Percentiles rank a stretch among this genome's conserved stretches.
Evolutionary conservation across 2,329 filamentous ascomycete genomes (phyloP).

Genomic region (Xylariaceae sp.): DNA sequence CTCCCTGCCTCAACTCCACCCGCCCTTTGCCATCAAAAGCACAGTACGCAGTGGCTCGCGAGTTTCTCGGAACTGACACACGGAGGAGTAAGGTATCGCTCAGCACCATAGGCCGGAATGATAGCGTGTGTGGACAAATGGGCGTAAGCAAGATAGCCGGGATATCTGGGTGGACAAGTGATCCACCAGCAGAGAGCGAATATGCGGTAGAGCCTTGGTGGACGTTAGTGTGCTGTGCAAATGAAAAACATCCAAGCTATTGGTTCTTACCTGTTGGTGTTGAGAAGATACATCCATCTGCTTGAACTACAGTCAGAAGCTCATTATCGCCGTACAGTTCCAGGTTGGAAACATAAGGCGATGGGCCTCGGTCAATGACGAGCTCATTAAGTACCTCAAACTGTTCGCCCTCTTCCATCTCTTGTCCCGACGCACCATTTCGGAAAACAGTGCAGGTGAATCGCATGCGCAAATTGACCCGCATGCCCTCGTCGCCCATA

Average conservation of each 20-base stretch:
- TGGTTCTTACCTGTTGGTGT: conserved; percentile 71
- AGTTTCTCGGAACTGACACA: conserved; percentile 78
- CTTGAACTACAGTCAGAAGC: conserved; percentile 90
- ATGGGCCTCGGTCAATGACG: conserved; percentile 95
- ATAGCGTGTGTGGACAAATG: conserved; percentile 95
- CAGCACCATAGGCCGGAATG: conserved; percentile 96
- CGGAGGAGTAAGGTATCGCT: conserved; percentile 91
- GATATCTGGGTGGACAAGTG: conserved; percentile 93
- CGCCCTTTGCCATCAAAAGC: conserved; percentile 97
- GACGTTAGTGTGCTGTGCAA: conserved; percentile 4
- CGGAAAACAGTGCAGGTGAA: conserved; percentile 98
- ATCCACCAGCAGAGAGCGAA: conserved; percentile 90
- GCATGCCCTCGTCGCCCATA: conserved; percentile 94
- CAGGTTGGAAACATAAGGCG: conserved; percentile 92
- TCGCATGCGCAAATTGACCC: conserved; percentile 95
- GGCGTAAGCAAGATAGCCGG: conserved; percentile 94
- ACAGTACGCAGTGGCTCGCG: conserved; percentile 90
- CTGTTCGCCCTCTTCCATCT: conserved; percentile 83
- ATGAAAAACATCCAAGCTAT: background rate
- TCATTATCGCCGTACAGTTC: conserved; percentile 95
- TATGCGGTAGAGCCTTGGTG: conserved; percentile 75
- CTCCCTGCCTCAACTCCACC: conserved; percentile 85
- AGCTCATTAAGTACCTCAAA: conserved; percentile 98
- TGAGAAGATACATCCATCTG: conserved; percentile 95
- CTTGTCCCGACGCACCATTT: conserved; percentile 55